Conservation (phyloP, 2,329 filamentous ascomycete species). For the Xylariaceae sp. region DNA sequence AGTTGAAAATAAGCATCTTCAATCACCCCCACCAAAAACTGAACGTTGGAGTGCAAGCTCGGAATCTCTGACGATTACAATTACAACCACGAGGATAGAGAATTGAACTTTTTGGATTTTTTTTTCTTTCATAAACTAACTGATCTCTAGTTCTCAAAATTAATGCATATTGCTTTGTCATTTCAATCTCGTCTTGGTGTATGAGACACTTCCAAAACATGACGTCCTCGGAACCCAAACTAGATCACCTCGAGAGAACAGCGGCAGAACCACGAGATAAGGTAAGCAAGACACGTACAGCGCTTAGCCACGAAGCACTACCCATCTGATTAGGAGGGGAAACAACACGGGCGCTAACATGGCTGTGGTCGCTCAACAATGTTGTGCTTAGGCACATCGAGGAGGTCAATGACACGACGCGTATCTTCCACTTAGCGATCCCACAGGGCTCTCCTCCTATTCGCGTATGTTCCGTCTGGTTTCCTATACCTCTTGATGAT, state of each 20-base stretch:
- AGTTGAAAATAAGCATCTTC: too few relatives aligned
- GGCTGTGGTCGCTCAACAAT: slow-evolving; percentile 58
- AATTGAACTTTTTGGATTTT: too few relatives aligned
- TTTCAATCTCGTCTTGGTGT: not conserved
- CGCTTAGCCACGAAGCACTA: too few relatives aligned
- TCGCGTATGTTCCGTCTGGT: slow-evolving; percentile 52
- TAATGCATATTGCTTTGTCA: not conserved
- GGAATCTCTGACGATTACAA: too few relatives aligned
- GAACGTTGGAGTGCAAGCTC: too few relatives aligned
- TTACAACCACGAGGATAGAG: too few relatives aligned
- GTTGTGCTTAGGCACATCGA: slow-evolving; percentile 68
- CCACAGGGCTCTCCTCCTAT: slow-evolving; percentile 52
- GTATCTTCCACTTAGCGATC: slow-evolving; percentile 71
- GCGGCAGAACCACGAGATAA: slow-evolving; percentile 74
- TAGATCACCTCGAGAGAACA: slow-evolving; percentile 73
- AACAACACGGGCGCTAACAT: not conserved
- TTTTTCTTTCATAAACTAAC: not conserved
- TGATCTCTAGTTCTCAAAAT: too few relatives aligned
- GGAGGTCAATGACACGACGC: slow-evolving; percentile 70
- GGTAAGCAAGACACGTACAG: slow-evolving; percentile 42
- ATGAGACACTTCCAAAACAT: slow-evolving; percentile 30
- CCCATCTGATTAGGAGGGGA: not conserved
- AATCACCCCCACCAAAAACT: too few relatives aligned
- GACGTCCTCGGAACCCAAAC: slow-evolving; percentile 37
- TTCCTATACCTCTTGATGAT: too few relatives aligned